Percentiles rank a stretch among this genome's conserved stretches.
Conservation (phyloP, 2,329 filamentous ascomycete species). For the Ophiocordyceps camponoti-saundersi region DNA sequence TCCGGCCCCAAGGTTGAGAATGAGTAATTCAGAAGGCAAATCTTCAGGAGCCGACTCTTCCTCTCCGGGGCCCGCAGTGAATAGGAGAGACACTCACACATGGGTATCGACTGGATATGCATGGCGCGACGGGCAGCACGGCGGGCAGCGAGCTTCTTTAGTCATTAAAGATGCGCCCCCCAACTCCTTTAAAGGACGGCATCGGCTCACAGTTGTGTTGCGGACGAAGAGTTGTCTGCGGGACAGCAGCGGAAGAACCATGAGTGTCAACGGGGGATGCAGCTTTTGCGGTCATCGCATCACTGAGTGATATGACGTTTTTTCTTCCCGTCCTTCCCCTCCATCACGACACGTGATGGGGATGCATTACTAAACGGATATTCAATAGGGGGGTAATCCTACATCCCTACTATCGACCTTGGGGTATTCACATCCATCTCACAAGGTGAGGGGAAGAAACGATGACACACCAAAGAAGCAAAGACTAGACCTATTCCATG, state of each 20-base stretch:
- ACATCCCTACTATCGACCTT: neutral
- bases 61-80: too few relatives aligned
- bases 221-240: neutral
- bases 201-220: neutral
- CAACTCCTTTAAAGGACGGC: too few relatives aligned
- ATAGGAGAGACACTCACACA: conserved; percentile 50
- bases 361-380: neutral
- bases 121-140: conserved; percentile 28
- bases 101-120: conserved; percentile 78
- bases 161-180: too few relatives aligned
- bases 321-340: neutral
- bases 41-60: too few relatives aligned
- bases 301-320: neutral
- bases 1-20: neutral
- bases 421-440: neutral
- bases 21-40: neutral
- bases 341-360: neutral
- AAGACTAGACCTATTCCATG: conserved; percentile 12
- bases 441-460: too few relatives aligned
- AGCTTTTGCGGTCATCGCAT: neutral
- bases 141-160: neutral
- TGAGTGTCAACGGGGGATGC: neutral
- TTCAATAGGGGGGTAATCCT: neutral
- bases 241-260: neutral
- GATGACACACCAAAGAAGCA: neutral